Evolutionary conservation across 331 rosid species (phyloP), one percentile per base, ranked within the genome.

Genomic region (Saraca asoca): DNA sequence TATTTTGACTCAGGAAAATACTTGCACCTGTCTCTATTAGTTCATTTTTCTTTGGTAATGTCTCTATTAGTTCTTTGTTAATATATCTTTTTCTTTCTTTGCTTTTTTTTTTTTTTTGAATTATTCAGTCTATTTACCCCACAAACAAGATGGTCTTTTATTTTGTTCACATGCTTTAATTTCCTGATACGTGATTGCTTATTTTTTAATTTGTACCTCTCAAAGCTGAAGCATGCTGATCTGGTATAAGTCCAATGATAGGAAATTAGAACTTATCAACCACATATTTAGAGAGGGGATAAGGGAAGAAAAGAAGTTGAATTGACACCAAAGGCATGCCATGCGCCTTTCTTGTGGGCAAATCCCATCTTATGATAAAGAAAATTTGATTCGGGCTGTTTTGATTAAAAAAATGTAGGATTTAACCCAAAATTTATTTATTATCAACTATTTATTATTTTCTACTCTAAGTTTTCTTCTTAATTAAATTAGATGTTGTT

Each of bases 181-280:
- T 8, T 18, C 7, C 31, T 24, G 31, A 43, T 11, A 11, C 10
- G 41, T 16, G 14, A 6, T 57, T 14, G 63, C 29, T 6, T 6
- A 12, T 24, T 43, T 13, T 68, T 55, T 55, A 29, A 37, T 12
- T 5, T 37, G 59, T n/a, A 13, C 29, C 59, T n/a, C 35, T 58
- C 58, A 58, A 69, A 58, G 42, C 6, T 7, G 54, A 69, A 20
- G 34, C 33, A 49, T 49, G n/a, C 14, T 39, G 15, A 20, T 15
- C n/a, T 49, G 58, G 20, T 13, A 7, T 5, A 31, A 70, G 52
- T 7, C 31, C 45, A 70, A 60, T 59, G 58, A 60, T 51, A 48
- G 14, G 35, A 50, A 49, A 38, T 60, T 16, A 14, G 8, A 37
- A 67, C 34, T 19, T 50, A 12, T 6, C 15, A 20, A 17, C 67